These are phyloP conservation scores for Rhodotorula sp. DNA, from an alignment of 1,284 basidiomycete species.

Conservation along the genomic window DNA sequence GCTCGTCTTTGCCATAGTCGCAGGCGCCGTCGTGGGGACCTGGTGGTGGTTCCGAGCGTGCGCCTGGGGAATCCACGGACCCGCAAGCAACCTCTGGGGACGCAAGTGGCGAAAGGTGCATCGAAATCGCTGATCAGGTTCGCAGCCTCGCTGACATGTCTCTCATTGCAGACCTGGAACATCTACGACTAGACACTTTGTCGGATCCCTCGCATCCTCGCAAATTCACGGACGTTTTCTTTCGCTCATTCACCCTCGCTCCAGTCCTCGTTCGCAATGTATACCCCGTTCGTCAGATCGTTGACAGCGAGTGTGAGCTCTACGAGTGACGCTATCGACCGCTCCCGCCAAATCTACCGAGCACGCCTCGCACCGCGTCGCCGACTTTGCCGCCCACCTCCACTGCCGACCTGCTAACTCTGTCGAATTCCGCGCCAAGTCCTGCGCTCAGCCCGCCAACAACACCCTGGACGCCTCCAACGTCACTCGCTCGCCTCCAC, in stretches of 20 bases:
- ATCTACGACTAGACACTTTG: slow-evolving; percentile 21
- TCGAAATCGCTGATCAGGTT: no score
- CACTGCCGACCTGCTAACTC: slow-evolving; percentile 5
- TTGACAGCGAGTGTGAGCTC: no score
- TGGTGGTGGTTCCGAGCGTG: slow-evolving; percentile 95
- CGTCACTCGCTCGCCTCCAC: neutral
- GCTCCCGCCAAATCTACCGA: slow-evolving; percentile 14
- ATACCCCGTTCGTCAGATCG: neutral
- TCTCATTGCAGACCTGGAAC: slow-evolving; percentile 32
- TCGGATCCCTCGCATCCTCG: neutral
- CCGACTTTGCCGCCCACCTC: slow-evolving; percentile 23
- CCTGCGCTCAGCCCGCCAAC: neutral
- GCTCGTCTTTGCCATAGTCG: slow-evolving; percentile 66
- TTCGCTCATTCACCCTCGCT: neutral
- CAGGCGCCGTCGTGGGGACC: slow-evolving; percentile 63
- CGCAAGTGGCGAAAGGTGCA: slow-evolving; percentile 64
- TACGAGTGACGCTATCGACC: no score
- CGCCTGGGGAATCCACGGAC: slow-evolving; percentile 64
- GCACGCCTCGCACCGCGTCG: slow-evolving; percentile 4
- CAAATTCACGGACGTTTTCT: neutral
- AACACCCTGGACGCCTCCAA: neutral
- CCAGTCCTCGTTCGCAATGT: neutral
- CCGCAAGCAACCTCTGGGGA: slow-evolving; percentile 12
- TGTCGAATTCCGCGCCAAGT: slow-evolving; percentile 13
- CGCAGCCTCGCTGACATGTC: neutral